Percentiles rank a stretch among this genome's conserved stretches.
phyloP scores from a whole-genome alignment of 352 stramenopile genomes.

The Globisporangium uncinulatum region DNA sequence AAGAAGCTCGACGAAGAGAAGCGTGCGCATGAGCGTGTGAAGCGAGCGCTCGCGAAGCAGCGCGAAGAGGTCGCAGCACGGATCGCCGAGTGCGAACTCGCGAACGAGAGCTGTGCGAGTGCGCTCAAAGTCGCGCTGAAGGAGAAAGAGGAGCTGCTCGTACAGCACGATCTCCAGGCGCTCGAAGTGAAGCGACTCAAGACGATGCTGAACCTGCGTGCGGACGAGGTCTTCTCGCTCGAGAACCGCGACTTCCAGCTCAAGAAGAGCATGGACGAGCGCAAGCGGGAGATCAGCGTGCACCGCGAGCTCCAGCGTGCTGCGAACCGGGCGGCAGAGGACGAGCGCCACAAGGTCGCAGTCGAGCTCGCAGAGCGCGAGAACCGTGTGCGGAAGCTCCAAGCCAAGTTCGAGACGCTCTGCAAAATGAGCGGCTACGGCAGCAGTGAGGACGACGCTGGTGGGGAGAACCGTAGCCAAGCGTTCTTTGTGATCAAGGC shows the following conservation, averaged over 20 bases:
- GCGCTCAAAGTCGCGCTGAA: conserved; percentile 76
- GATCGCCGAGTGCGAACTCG: conserved; percentile 88
- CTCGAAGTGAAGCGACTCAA: conserved; percentile 91
- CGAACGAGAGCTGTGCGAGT: conserved; percentile 85
- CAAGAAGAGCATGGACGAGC: conserved; percentile 92
- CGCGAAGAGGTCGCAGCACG: conserved; percentile 70
- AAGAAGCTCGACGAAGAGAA: conserved; percentile 93
- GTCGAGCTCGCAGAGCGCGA: conserved; percentile 89
- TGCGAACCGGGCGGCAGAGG: conserved; percentile 84
- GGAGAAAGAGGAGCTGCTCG: conserved; percentile 91
- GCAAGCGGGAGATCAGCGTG: conserved; percentile 87
- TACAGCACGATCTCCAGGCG: conserved; percentile 92
- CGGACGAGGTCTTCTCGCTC: conserved; percentile 91
- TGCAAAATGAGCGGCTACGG: conserved; percentile 73
- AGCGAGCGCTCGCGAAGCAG: conserved; percentile 68
- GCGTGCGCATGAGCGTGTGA: conserved; percentile 65
- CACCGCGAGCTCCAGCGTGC: conserved; percentile 89
- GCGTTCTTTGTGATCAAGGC: conserved; percentile 95
- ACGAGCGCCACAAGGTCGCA: conserved; percentile 92
- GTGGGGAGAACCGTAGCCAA: conserved; percentile 85
- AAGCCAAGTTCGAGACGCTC: conserved; percentile 92
- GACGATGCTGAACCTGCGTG: conserved; percentile 81
- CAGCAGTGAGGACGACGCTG: conserved; percentile 47
- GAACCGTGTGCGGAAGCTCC: conserved; percentile 85
- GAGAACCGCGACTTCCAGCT: conserved; percentile 93